Base-by-base conservation (phyloP, 305 asterid genomes). In the Solanum aculeatissimum region DNA sequence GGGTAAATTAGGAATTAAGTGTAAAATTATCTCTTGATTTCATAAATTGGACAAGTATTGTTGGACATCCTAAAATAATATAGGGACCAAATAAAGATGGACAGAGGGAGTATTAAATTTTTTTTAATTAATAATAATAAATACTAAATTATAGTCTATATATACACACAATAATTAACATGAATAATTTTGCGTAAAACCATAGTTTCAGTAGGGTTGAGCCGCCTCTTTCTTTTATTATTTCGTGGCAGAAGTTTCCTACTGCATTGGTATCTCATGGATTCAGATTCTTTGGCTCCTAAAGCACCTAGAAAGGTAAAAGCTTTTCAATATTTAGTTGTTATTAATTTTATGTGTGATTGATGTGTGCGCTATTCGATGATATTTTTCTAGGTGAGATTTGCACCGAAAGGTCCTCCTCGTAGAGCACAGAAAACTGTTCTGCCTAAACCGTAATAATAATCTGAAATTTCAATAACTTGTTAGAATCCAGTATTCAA, bases 361-460 rank as follows among this genome's bases (percentile, higher is more conserved):
- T 71, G 79, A 71, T 71, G 7, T 5, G 40, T 7, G 32, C 2
- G 32, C 32, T 71, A 12, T 11, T 43, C 43, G 55, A 71, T 71
- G 55, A 4, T 40, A n/a, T 21, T 74, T 47, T 7, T 65, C 57
- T 74, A 96, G 97, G 90, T 94, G 88, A 93, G 82, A 85, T 96
- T 91, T 87, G 92, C 92, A 55, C 98, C 98, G 9, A 95, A 95
- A 89, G 93, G 90, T 85, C 97, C 98, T 82, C 94, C 91, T 47
- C 92, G 94, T 86, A 91, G 90, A 88, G 94, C 88, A 12, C 84
- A 68, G 42, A 93, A 91, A 84, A 85, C 86, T 54, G 88, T 87
- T 79, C 85, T 90, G 62, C 89, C 92, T 66, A 96, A 95, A 91
- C 90, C 49, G 98, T 96, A 93, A 90, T 84, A n/a, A 21, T 25